Evolutionary conservation across 148 eudicot species (phyloP).

Genomic region (Oxyria digyna): DNA sequence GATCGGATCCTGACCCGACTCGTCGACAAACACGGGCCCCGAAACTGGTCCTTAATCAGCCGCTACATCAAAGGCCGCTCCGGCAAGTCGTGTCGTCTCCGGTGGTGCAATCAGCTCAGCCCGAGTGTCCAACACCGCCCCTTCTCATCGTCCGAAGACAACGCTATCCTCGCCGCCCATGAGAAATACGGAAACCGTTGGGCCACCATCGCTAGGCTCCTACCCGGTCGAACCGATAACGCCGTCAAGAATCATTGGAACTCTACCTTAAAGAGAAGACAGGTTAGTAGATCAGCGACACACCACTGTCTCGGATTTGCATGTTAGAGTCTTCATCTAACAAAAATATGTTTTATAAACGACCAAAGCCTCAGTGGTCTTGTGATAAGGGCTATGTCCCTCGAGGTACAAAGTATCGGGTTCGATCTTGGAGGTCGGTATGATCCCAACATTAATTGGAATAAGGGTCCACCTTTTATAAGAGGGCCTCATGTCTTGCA

Average conservation of each 20-base stretch:
- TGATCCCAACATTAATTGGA: no score
- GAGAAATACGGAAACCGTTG: slow-evolving; percentile 41
- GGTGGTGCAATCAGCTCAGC: slow-evolving; percentile 60
- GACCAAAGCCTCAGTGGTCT: no score
- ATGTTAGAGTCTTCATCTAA: no score
- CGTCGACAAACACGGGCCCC: slow-evolving; percentile 35
- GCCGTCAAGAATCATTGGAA: slow-evolving; percentile 66
- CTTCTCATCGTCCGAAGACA: slow-evolving; percentile 34
- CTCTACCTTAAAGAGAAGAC: slow-evolving; percentile 32
- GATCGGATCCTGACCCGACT: slow-evolving; percentile 43
- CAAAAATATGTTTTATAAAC: no score
- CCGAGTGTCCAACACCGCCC: slow-evolving; percentile 41
- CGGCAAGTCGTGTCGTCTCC: slow-evolving; percentile 42
- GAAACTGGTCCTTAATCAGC: slow-evolving; percentile 46
- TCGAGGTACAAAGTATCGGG: no score
- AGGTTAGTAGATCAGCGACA: no score
- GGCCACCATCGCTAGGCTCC: slow-evolving; percentile 49
- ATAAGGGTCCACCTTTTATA: no score
- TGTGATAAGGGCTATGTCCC: no score
- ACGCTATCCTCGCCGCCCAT: slow-evolving; percentile 32
- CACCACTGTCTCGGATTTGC: no score
- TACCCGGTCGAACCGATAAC: slow-evolving; percentile 47
- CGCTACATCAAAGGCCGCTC: slow-evolving; percentile 45
- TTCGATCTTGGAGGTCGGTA: no score
- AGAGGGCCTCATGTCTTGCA: no score